A percentile compares a stretch with the other conserved stretches of the same genome.
These are phyloP conservation scores for Sporisorium scitamineum DNA, from an alignment of 1,284 basidiomycete genomes.

Conservation along the genomic window DNA sequence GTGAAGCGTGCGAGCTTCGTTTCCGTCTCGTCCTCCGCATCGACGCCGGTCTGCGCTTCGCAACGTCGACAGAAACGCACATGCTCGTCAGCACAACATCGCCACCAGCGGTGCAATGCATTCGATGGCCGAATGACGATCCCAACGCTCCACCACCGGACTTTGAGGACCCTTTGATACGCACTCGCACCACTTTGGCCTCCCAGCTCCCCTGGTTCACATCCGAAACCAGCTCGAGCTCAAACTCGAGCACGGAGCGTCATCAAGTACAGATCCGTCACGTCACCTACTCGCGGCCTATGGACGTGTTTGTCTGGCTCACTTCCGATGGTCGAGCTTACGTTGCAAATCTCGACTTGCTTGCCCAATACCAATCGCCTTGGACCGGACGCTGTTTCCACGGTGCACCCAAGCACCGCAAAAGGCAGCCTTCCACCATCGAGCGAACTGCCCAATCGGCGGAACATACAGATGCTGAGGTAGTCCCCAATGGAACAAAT, in stretches of 20 bases:
- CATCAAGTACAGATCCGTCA: constrained; percentile 25
- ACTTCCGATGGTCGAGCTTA: constrained; percentile 61
- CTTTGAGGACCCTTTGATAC: constrained; percentile 32
- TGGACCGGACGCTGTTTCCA: constrained; percentile 59
- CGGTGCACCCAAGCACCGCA: constrained; percentile 28
- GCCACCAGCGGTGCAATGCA: constrained; percentile 64
- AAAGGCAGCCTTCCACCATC: constrained; percentile 17
- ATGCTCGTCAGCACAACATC: constrained; percentile 60
- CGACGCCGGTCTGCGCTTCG: constrained; percentile 60
- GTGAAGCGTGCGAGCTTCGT: constrained; percentile 48
- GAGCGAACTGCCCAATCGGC: constrained; percentile 1
- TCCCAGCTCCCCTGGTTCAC: constrained; percentile 44
- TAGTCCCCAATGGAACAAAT: not conserved
- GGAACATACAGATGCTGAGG: not conserved
- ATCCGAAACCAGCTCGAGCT: not conserved
- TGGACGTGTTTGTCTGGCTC: constrained; percentile 64
- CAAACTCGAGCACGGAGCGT: not conserved
- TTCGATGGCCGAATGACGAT: constrained; percentile 63
- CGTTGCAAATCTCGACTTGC: constrained; percentile 46
- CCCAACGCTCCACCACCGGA: constrained; percentile 28
- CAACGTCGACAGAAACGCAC: constrained; percentile 49
- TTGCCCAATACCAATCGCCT: constrained; percentile 22
- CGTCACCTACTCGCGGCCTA: constrained; percentile 58
- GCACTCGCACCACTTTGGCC: constrained; percentile 53
- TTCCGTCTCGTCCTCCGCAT: constrained; percentile 62